Base-by-base conservation (phyloP, 2,329 filamentous ascomycete species). In the Aureobasidium sp. region DNA sequence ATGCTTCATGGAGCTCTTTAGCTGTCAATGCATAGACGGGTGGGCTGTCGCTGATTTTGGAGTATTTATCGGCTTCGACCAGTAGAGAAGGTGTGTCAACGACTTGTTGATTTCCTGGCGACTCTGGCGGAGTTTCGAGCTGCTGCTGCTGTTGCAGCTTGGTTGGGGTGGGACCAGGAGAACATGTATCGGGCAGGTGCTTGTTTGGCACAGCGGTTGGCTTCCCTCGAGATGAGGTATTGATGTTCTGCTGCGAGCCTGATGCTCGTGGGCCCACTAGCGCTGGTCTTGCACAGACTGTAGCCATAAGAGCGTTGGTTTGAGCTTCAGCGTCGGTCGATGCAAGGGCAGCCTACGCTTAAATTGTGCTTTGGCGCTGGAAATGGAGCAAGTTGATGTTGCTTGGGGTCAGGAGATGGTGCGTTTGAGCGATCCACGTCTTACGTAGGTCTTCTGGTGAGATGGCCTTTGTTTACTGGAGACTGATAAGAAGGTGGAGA, bases 151-250 rank as follows among this genome's bases (percentile, higher is more conserved):
- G 29, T 8, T 50, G 76, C 71, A 37, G 76, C 67, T 80, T 81
- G 69, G 79, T 66, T 78, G 84, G 65, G 17, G 74, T 72, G 2
- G 90, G 87, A 1, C 92, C 92, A 1, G 92, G 85, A n/a, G 91
- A 88, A 75, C 91, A 96, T 68, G 87, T 79, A 9, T 59, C 43
- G n/a, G 92, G 92, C 27, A 96, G 81, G 75, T 96, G 91, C 75
- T 94, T 96, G 77, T 96, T 96, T 10, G 92, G 90, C 2, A 81
- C 70, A 27, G 94, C 80, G 7, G 88, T 78, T 20, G 84, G 83
- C 7, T 82, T 80, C 51, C 80, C 81, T 68, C 81, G 76, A 56
- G 80, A 72, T 7, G 81, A 79, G 15, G 81, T 81, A 71, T 85
- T 86, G 66, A 88, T 77, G 43, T 78, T 82, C 63, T 87, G 75